Conservation (phyloP, 768 basidiomycete species). For the Leucocoprinus birnbaumii region DNA sequence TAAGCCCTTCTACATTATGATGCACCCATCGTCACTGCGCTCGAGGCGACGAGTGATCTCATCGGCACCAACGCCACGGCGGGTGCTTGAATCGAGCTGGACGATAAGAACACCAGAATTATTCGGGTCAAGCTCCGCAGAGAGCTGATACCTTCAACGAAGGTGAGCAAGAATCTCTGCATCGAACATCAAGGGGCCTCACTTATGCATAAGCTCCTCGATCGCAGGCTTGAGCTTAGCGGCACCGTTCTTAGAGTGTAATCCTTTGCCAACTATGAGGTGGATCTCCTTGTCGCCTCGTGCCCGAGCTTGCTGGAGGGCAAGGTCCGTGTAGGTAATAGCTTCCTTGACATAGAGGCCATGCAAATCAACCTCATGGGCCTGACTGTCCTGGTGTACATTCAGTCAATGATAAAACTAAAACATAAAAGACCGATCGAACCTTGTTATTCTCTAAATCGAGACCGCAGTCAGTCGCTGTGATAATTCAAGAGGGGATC, state of each 20-base stretch:
- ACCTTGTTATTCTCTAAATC: constrained; percentile 74
- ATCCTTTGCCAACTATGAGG: constrained; percentile 92
- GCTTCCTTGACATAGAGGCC: constrained; percentile 95
- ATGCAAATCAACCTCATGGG: constrained; percentile 84
- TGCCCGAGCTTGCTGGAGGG: constrained; percentile 63
- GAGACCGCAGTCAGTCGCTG: constrained; percentile 6
- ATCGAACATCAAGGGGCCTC: neutral
- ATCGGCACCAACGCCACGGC: constrained; percentile 47
- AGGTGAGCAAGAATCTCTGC: neutral
- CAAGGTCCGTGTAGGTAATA: constrained; percentile 65
- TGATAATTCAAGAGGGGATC: neutral
- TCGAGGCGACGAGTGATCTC: constrained; percentile 58
- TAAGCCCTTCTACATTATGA: constrained; percentile 59
- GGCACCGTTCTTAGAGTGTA: constrained; percentile 73
- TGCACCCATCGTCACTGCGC: constrained; percentile 53
- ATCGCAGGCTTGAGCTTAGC: constrained; percentile 94
- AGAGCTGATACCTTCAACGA: constrained; percentile 63
- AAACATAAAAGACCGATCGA: neutral
- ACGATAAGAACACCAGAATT: constrained; percentile 88
- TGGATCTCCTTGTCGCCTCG: constrained; percentile 63
- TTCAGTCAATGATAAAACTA: neutral
- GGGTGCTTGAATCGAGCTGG: constrained; percentile 40
- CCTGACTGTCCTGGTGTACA: constrained; percentile 50
- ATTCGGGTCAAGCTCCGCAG: constrained; percentile 70
- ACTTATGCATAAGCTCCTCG: constrained; percentile 84